phyloP scores from a whole-genome alignment of 2,329 filamentous ascomycete genomes.

The Penicillium freii region DNA sequence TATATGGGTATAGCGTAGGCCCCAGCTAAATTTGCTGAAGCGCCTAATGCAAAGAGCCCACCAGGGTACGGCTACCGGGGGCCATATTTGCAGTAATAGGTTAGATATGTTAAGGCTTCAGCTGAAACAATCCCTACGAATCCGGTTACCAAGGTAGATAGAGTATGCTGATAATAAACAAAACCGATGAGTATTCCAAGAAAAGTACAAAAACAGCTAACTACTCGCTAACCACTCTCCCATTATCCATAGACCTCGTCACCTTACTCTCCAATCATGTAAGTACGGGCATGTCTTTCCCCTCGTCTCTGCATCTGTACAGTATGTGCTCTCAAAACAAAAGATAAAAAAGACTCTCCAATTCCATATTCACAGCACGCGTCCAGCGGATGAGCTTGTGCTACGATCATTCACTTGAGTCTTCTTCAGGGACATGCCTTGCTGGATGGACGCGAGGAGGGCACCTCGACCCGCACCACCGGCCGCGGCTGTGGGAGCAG shows the following conservation, averaged over 20 bases:
- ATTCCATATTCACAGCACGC: conserved; percentile 54
- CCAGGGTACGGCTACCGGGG: no score
- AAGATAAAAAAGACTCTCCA: not conserved
- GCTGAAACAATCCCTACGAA: no score
- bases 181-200: conserved; percentile 14
- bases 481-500: conserved; percentile 52
- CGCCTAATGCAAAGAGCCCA: no score
- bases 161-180: not conserved
- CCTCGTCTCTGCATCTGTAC: conserved; percentile 17
- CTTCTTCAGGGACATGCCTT: conserved; percentile 78
- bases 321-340: conserved; percentile 16
- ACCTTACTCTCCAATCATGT: not conserved
- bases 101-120: no score
- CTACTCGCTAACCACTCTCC: not conserved
- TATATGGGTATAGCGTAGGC: no score
- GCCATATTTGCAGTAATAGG: no score
- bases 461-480: conserved; percentile 55
- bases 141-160: no score
- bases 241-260: conserved; percentile 6
- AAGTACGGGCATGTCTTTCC: not conserved
- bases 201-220: conserved; percentile 11
- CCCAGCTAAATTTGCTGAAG: no score
- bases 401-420: conserved; percentile 88
- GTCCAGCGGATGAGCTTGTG: conserved; percentile 67
- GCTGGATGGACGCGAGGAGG: conserved; percentile 78